Percentiles rank a stretch among this genome's conserved stretches.
Evolutionary conservation across 805 yeast genomes (phyloP).

Genomic region (Middelhovenomyces tepae): DNA sequence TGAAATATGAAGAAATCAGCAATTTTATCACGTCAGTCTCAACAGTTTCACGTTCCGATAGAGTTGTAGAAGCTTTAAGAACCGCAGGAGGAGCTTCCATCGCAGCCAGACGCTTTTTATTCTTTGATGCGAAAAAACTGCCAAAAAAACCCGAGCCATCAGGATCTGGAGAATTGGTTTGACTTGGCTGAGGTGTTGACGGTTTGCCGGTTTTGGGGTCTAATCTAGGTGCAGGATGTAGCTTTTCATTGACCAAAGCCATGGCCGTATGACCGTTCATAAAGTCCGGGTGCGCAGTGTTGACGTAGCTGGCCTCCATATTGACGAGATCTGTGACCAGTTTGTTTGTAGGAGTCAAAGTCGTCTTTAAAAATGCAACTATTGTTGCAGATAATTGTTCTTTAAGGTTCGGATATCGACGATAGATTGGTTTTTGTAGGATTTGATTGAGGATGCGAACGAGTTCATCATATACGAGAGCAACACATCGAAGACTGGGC

Average conservation of each 20-base stretch:
- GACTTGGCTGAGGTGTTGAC: constrained; percentile 25
- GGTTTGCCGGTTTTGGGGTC: constrained; percentile 38
- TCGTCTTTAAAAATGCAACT: constrained; percentile 69
- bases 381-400: constrained; percentile 77
- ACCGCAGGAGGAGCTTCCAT: constrained; percentile 98
- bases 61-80: constrained; percentile 80
- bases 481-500: constrained; percentile 81
- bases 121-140: constrained; percentile 85
- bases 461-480: constrained; percentile 86
- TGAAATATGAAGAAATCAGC: constrained; percentile 80
- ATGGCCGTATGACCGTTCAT: constrained; percentile 92
- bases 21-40: constrained; percentile 96
- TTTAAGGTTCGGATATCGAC: constrained; percentile 85
- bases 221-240: constrained; percentile 71
- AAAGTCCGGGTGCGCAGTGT: constrained; percentile 96
- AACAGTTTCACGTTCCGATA: constrained; percentile 92
- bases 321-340: constrained; percentile 76
- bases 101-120: constrained; percentile 58
- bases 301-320: constrained; percentile 88
- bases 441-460: constrained; percentile 84
- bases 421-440: constrained; percentile 67
- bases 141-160: constrained; percentile 73
- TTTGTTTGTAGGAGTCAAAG: constrained; percentile 73
- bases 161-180: constrained; percentile 16
- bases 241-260: constrained; percentile 81